Evolutionary conservation across 768 basidiomycete species (phyloP).

Genomic region (Epithele typhae): DNA sequence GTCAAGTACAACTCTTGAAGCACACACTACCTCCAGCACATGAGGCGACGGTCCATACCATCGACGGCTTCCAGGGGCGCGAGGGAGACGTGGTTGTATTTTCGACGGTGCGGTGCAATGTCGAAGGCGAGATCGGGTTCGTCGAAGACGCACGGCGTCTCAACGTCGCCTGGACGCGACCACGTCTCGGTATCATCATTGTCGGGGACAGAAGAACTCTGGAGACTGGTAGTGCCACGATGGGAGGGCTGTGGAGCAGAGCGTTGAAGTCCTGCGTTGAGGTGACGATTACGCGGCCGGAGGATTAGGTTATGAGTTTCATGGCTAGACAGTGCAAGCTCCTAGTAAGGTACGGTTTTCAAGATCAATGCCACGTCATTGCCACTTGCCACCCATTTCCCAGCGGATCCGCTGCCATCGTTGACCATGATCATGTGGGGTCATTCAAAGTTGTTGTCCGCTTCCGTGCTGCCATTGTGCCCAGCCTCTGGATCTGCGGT

Average conservation of each 20-base stretch:
- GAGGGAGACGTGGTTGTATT: slow-evolving; percentile 67
- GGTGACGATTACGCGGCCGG: slow-evolving; percentile 19
- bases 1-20: slow-evolving; percentile 48
- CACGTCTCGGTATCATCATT: slow-evolving; percentile 52
- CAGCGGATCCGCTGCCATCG: no score
- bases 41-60: slow-evolving; percentile 39
- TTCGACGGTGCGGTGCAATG: slow-evolving; percentile 60
- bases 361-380: no score
- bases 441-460: no score
- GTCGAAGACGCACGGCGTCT: slow-evolving; percentile 54
- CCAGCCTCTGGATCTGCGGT: no score
- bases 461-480: no score
- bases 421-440: no score
- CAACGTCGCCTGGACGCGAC: slow-evolving; percentile 72
- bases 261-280: slow-evolving; percentile 35
- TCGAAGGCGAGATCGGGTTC: slow-evolving; percentile 58
- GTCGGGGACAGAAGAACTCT: slow-evolving; percentile 56
- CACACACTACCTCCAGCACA: slow-evolving; percentile 28
- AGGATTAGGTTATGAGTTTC: no score
- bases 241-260: slow-evolving; percentile 56
- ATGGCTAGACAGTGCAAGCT: no score
- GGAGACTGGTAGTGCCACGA: slow-evolving; percentile 30
- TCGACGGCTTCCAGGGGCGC: slow-evolving; percentile 65
- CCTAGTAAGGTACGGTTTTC: no score
- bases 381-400: no score